Conservation (phyloP, 805 yeast species). For the Hanseniaspora mollemarum region DNA sequence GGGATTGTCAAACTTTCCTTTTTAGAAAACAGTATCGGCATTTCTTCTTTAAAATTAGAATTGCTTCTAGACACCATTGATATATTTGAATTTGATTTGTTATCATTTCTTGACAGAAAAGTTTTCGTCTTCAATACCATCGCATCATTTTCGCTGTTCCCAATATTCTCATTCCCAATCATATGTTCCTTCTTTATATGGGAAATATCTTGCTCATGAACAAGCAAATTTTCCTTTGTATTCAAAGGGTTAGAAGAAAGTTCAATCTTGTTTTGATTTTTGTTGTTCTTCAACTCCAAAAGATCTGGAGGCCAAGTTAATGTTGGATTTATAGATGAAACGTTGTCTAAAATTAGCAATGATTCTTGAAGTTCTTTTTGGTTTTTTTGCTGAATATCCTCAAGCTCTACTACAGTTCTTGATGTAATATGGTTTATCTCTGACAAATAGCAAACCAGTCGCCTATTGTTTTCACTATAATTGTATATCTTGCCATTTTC, state of each 20-base stretch:
- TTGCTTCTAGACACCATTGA: too few relatives aligned
- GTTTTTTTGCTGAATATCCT: background rate
- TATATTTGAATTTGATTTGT: background rate
- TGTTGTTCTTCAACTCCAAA: background rate
- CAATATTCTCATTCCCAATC: too few relatives aligned
- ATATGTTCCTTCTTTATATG: too few relatives aligned
- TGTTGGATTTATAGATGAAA: background rate
- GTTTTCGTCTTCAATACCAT: background rate
- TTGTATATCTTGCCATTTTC: background rate
- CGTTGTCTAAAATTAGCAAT: background rate
- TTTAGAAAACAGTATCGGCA: background rate
- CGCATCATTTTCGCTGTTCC: background rate
- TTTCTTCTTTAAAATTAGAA: background rate
- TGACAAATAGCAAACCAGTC: background rate
- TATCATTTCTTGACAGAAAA: too few relatives aligned
- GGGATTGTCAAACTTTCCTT: background rate
- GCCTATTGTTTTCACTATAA: background rate
- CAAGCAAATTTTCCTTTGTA: background rate
- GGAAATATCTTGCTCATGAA: background rate
- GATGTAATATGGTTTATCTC: background rate
- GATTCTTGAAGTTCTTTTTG: background rate
- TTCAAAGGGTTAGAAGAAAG: background rate
- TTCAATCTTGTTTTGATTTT: background rate
- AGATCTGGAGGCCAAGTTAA: background rate
- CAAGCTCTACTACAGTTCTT: background rate